Conservation (phyloP, 169 alveolate species). For the Cryptosporidium sp. region DNA sequence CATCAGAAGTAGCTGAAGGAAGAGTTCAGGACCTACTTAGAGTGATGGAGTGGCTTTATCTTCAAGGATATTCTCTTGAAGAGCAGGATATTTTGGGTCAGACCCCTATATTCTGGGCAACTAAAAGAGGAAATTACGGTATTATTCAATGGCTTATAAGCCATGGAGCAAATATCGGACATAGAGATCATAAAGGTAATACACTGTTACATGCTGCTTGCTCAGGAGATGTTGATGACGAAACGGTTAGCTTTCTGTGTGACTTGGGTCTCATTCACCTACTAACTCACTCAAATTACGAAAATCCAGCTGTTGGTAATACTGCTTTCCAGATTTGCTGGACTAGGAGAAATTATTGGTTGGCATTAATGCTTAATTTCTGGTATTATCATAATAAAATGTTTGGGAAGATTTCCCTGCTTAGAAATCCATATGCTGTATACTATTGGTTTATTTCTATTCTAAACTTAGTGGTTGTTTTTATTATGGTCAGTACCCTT, state of each 20-base stretch:
- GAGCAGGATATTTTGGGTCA: conserved; percentile 90
- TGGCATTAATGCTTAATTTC: conserved; percentile 58
- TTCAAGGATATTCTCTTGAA: conserved; percentile 89
- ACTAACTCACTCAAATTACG: conserved; percentile 71
- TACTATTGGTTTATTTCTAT: conserved; percentile 82
- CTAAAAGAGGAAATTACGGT: conserved; percentile 86
- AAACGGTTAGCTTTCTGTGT: conserved; percentile 74
- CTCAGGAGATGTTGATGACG: conserved; percentile 73
- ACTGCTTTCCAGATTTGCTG: conserved; percentile 72
- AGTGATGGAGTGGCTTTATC: conserved; percentile 86
- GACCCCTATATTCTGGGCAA: conserved; percentile 89
- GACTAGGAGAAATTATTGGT: conserved; percentile 68
- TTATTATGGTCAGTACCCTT: conserved; percentile 56
- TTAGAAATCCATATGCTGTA: conserved; percentile 81
- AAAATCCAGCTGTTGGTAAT: conserved; percentile 72
- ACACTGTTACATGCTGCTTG: conserved; percentile 78
- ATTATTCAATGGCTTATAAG: conserved; percentile 90
- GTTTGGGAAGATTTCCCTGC: conserved; percentile 77
- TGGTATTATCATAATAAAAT: conserved; percentile 79
- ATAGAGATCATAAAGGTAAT: conserved; percentile 80
- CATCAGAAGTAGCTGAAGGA: conserved; percentile 86
- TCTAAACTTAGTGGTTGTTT: conserved; percentile 76
- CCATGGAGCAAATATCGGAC: conserved; percentile 86
- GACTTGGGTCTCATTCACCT: conserved; percentile 77
- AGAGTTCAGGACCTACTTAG: conserved; percentile 82